Base-by-base conservation (phyloP, 371 early-diverging fungal genomes). In the Circinella minor region DNA sequence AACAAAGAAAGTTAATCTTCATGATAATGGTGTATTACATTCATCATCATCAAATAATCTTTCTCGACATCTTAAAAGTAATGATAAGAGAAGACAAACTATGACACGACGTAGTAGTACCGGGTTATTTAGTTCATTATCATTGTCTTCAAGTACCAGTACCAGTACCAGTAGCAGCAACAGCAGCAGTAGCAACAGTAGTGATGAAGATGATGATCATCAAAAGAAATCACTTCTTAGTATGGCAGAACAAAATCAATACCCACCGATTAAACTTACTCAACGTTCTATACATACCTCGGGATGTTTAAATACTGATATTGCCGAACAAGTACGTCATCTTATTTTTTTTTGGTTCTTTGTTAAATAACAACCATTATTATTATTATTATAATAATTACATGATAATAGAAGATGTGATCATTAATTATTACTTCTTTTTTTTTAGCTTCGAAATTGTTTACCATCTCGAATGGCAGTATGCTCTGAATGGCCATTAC, bases 401-500 rank as follows among this genome's bases (percentile, higher is more conserved):
- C 15, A n/a, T 54, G 15, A 15, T 14, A 20, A 11, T 9, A 63
- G 11, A 63, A 63, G 18, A 48, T 60, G 61, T 67, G 57, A 63
- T 49, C 55, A 63, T 68, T 69, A 71, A 61, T 63, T 57, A 43
- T 64, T 55, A 38, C 0, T 15, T 1, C 48, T 18, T 36, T 20
- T 54, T 67, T 47, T 49, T 60, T 48, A 70, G 80, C 65, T 80
- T 61, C 77, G 67, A 51, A 47, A 15, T 48, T 69, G 36, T 59
- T 46, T 77, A 37, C 81, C 79, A 55, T 51, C 65, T 17, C 73
- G 78, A 51, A 60, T 78, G 61, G 57, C 77, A 34, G 60, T 77
- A 43, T 72, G 71, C 46, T 66, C 75, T 15, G 66, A 61, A 66
- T 81, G 81, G 81, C 63, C 70, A 17, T 70, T 81, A 36, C 36